A percentile compares a stretch with the other conserved stretches of the same genome.
phyloP scores from a whole-genome alignment of 2,329 filamentous ascomycete species.

The Diaporthe ampelina region DNA sequence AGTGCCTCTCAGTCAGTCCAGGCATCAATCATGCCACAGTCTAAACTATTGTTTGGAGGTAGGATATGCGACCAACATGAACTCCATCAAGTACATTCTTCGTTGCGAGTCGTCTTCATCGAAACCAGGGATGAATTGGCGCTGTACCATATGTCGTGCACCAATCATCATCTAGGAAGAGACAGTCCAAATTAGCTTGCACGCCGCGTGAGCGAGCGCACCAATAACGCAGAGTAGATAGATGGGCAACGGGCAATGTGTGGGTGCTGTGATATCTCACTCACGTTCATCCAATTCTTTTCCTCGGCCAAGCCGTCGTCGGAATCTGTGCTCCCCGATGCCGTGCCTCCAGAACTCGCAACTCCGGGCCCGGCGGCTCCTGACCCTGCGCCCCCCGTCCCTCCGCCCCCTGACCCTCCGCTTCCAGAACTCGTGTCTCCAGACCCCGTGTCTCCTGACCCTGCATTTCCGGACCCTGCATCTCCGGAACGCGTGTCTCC shows the following conservation, averaged over 20 bases:
- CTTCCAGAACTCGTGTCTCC: too few species aligned
- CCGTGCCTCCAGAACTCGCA: too few species aligned
- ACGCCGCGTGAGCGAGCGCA: neutral
- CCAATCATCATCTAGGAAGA: neutral
- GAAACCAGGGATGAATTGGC: neutral
- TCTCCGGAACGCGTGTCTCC: too few species aligned
- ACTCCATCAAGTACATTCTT: conserved; percentile 9
- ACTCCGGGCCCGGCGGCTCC: too few species aligned
- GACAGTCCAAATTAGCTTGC: neutral
- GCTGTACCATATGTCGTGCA: conserved; percentile 5
- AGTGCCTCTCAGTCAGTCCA: neutral
- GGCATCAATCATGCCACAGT: neutral
- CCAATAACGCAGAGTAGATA: neutral
- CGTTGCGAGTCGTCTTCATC: neutral
- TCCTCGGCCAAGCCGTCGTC: neutral
- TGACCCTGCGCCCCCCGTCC: too few species aligned
- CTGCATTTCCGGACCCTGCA: too few species aligned
- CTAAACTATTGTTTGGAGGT: neutral
- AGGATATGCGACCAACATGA: neutral
- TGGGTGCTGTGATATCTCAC: too few species aligned
- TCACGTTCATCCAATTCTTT: neutral
- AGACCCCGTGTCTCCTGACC: too few species aligned
- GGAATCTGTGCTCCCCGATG: too few species aligned
- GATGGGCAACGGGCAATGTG: neutral
- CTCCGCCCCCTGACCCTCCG: too few species aligned